Evolutionary conservation across 164 flowering plant species (phyloP).

Genomic region (Magnolia kwangsiensis): DNA sequence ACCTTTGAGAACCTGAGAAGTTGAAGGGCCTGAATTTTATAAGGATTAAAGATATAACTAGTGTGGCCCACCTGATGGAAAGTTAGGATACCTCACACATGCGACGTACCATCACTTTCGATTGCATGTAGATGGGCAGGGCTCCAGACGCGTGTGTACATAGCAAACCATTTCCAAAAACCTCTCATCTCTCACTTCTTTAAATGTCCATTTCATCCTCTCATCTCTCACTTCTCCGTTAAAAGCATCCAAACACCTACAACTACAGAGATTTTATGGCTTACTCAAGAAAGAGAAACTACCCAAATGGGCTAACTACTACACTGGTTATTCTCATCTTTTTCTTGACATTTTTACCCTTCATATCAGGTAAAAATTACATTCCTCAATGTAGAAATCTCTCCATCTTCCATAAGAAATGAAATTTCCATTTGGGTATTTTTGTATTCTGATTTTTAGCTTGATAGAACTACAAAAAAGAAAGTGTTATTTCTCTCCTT

Average conservation of each 20-base stretch:
- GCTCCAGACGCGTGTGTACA: too few species aligned
- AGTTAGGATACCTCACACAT: too few species aligned
- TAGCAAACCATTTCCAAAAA: too few species aligned
- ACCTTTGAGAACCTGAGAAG: too few species aligned
- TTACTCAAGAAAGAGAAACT: conserved; percentile 23
- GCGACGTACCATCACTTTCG: too few species aligned
- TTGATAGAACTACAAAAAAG: too few species aligned
- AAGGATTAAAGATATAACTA: too few species aligned
- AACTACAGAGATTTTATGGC: conserved; percentile 23
- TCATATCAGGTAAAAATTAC: conserved; percentile 30
- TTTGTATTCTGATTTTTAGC: neutral
- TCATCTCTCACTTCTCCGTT: neutral
- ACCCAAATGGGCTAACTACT: conserved; percentile 14
- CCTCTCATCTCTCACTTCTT: neutral
- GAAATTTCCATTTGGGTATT: neutral
- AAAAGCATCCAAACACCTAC: neutral
- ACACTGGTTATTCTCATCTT: conserved; percentile 25
- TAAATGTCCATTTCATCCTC: conserved; percentile 7
- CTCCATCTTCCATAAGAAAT: neutral
- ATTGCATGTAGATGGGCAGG: too few species aligned
- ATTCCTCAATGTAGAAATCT: neutral
- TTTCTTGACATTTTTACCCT: conserved; percentile 26
- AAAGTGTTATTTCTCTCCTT: too few species aligned
- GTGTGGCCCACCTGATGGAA: too few species aligned
- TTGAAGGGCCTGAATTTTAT: too few species aligned